Conservation (phyloP, 345 rosid genomes). For the Citrus maxima region DNA sequence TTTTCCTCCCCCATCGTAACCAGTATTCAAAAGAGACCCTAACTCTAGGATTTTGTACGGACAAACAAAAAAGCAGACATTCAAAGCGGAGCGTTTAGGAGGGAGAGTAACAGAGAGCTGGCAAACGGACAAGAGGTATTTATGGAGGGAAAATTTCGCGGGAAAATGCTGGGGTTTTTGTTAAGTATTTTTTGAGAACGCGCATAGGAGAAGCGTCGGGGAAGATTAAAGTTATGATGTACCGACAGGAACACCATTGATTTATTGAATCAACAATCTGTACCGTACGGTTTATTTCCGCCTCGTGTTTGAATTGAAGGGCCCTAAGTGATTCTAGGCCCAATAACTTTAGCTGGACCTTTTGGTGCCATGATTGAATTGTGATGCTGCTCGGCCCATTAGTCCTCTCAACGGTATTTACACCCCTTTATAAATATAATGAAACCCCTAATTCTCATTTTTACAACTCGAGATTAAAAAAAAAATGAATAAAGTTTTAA, state of each 20-base stretch:
- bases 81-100: background rate
- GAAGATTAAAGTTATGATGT: background rate
- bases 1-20: slow-evolving; percentile 42
- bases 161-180: background rate
- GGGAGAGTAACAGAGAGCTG: background rate
- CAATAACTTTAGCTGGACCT: background rate
- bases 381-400: background rate
- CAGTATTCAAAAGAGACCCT: background rate
- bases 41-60: slow-evolving; percentile 18
- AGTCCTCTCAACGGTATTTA: too few species aligned
- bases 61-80: background rate
- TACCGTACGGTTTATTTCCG: background rate
- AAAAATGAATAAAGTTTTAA: too few species aligned
- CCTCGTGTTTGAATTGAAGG: background rate
- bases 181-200: background rate
- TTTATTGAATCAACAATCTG: background rate
- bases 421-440: too few species aligned
- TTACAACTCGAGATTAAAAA: too few species aligned
- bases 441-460: too few species aligned
- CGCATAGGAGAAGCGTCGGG: slow-evolving; percentile 15
- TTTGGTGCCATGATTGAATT: background rate
- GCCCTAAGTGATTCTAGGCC: background rate
- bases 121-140: background rate
- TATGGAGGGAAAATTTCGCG: background rate
- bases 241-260: background rate